phyloP scores from a whole-genome alignment of 202 grass and related monocot species.

The Digitaria exilis region DNA sequence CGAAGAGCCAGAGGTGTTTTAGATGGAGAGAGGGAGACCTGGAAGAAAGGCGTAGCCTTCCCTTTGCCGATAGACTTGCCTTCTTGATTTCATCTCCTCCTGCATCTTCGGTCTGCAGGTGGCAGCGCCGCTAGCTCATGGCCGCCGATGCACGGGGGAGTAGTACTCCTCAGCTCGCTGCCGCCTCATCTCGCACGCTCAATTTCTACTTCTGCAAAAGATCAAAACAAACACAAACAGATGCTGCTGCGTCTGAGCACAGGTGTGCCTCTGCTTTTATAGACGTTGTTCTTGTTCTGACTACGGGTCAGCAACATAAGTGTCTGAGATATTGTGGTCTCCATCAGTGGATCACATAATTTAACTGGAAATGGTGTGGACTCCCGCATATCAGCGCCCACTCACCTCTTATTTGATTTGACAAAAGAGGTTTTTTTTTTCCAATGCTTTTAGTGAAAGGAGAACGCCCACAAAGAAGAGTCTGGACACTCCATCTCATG shows the following conservation, averaged over 20 bases:
- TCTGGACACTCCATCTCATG: constrained; percentile 1
- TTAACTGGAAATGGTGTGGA: not conserved
- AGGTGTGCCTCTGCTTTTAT: not conserved
- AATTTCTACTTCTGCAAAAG: not conserved
- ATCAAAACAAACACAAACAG: not conserved
- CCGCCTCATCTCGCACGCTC: not conserved
- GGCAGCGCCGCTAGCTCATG: not conserved
- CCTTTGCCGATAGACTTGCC: constrained; percentile 34
- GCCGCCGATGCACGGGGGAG: not conserved
- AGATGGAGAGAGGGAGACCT: constrained; percentile 13
- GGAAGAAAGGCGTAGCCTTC: constrained; percentile 40
- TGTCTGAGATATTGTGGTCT: not conserved
- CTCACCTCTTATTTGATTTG: not conserved
- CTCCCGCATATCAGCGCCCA: not conserved
- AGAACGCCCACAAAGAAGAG: not conserved
- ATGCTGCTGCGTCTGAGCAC: not conserved
- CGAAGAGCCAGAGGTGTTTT: not conserved
- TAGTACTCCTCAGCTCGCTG: constrained; percentile 11
- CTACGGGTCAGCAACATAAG: not conserved
- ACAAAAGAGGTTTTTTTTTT: not conserved
- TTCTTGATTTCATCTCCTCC: not conserved
- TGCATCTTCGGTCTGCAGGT: not conserved
- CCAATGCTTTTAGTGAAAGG: not conserved
- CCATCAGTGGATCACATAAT: not conserved
- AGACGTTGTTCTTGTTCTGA: not conserved